Percentiles rank a stretch among this genome's conserved stretches.
Evolutionary conservation across 306 rosid species (phyloP).

Genomic region (Crotalaria pallida): DNA sequence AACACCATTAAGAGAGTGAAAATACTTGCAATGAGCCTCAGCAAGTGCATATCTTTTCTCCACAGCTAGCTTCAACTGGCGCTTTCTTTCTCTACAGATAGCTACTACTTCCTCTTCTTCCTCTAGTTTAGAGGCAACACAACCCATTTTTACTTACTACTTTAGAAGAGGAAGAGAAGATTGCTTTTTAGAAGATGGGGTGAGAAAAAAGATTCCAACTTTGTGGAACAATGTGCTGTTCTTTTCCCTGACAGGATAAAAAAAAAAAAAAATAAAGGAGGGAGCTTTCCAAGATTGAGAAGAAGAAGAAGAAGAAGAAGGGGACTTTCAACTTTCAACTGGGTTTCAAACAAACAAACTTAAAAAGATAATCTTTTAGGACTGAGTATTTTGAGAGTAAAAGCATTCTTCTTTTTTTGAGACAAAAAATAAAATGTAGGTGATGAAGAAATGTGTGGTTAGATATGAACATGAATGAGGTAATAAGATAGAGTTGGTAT

Average conservation of each 20-base stretch:
- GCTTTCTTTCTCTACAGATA: slow-evolving; percentile 85
- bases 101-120: slow-evolving; percentile 77
- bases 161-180: slow-evolving; percentile 9
- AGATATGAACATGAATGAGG: no score
- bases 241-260: slow-evolving; percentile 45
- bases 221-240: slow-evolving; percentile 38
- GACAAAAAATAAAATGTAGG: slow-evolving; percentile 24
- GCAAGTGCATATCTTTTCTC: slow-evolving; percentile 86
- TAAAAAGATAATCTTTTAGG: slow-evolving; percentile 20
- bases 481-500: no score
- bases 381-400: slow-evolving; percentile 19
- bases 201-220: slow-evolving; percentile 43
- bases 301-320: no score
- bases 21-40: slow-evolving; percentile 82
- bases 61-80: slow-evolving; percentile 64
- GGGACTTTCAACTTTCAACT: slow-evolving; percentile 12
- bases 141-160: slow-evolving; percentile 52
- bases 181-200: slow-evolving; percentile 27
- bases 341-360: slow-evolving; percentile 30
- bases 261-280: slow-evolving; percentile 43
- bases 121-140: slow-evolving; percentile 94
- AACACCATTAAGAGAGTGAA: slow-evolving; percentile 65
- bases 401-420: slow-evolving; percentile 31
- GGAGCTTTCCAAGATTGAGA: slow-evolving; percentile 33
- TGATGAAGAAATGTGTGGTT: slow-evolving; percentile 3